Evolutionary conservation across 1,139 yeast genomes (phyloP).

Genomic region (Blastobotrys persicus): DNA sequence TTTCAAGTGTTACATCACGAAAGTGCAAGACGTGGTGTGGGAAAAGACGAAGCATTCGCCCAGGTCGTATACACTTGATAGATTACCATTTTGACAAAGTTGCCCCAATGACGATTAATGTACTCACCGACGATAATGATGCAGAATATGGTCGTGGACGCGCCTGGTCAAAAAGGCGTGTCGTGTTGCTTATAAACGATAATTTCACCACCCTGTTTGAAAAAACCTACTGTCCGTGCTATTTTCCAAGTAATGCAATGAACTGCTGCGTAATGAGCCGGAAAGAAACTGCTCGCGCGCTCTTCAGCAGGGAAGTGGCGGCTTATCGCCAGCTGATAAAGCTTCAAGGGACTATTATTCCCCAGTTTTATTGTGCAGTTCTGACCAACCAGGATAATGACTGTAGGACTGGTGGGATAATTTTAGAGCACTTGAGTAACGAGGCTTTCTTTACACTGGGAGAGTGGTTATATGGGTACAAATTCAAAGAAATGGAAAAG

Average conservation of each 20-base stretch:
- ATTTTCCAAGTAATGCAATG: not conserved
- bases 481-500: not conserved
- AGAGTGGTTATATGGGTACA: not conserved
- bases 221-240: not conserved
- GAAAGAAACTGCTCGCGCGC: not conserved
- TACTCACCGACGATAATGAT: not conserved
- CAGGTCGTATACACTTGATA: not conserved
- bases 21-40: not conserved
- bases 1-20: not conserved
- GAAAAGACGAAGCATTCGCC: not conserved
- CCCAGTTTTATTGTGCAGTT: conserved; percentile 4
- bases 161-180: not conserved
- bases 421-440: not conserved
- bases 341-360: not conserved
- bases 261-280: not conserved
- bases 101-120: not conserved
- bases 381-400: not conserved
- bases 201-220: not conserved
- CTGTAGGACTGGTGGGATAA: not conserved
- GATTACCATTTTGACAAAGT: not conserved
- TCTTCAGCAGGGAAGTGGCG: conserved; percentile 1
- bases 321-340: not conserved
- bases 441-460: not conserved
- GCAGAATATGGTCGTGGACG: not conserved
- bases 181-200: not conserved